Evolutionary conservation across 257 asterid species (phyloP).

Genomic region (Penstemon davidsonii): DNA sequence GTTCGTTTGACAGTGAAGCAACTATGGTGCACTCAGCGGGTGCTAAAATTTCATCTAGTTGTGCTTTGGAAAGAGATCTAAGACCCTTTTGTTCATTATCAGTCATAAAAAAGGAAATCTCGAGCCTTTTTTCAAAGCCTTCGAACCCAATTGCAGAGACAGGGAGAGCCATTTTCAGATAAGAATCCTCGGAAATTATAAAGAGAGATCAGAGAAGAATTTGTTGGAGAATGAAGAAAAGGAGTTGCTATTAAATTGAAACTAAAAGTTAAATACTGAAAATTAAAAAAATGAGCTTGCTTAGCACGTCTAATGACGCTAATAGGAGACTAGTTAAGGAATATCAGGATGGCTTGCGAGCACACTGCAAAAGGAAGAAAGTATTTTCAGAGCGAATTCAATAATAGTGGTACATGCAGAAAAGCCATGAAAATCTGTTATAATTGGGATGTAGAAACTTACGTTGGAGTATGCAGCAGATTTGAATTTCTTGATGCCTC

Average conservation of each 20-base stretch:
- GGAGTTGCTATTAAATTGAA: neutral
- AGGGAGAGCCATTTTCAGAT: constrained; percentile 30
- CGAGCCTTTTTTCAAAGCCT: constrained; percentile 48
- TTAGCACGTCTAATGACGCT: constrained; percentile 15
- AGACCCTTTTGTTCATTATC: constrained; percentile 45
- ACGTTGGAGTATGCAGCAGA: constrained; percentile 58
- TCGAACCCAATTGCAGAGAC: constrained; percentile 42
- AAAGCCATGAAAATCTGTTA: no score
- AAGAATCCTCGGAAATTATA: neutral
- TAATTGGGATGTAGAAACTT: neutral
- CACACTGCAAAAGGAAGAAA: constrained; percentile 30
- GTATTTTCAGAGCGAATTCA: neutral
- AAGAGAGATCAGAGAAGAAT: constrained; percentile 17
- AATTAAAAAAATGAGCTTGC: constrained; percentile 6
- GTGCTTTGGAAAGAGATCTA: constrained; percentile 31
- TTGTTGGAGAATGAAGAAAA: constrained; percentile 20
- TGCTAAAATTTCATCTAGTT: constrained; percentile 40
- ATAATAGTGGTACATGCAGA: neutral
- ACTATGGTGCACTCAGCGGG: constrained; percentile 46
- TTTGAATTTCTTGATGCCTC: constrained; percentile 48
- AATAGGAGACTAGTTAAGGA: constrained; percentile 8
- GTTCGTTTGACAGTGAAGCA: constrained; percentile 39
- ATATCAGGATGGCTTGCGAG: constrained; percentile 44
- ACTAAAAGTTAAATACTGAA: neutral
- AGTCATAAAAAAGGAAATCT: constrained; percentile 36